These are phyloP conservation scores for Globisporangium mamillatum DNA, from an alignment of 352 stramenopile genomes.

Conservation along the genomic window DNA sequence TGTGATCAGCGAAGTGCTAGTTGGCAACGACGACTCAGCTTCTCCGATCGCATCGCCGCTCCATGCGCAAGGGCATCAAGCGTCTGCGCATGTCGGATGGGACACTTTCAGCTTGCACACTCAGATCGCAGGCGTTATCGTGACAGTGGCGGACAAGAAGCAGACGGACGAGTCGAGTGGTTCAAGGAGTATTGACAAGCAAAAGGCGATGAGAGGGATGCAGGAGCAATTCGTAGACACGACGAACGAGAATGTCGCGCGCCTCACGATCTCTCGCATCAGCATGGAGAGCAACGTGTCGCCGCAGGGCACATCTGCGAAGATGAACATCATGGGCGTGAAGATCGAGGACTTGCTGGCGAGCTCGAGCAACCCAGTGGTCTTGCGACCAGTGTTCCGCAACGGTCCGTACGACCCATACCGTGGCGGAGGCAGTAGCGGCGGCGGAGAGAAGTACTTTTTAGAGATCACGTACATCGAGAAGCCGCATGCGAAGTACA, in stretches of 20 bases:
- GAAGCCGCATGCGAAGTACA: constrained; percentile 68
- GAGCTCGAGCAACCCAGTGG: constrained; percentile 59
- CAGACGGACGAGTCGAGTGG: constrained; percentile 20
- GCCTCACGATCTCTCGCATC: constrained; percentile 67
- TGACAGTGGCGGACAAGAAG: constrained; percentile 72
- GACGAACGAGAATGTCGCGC: constrained; percentile 48
- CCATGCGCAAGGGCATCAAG: neutral
- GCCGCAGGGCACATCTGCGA: constrained; percentile 39
- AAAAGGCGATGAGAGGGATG: neutral
- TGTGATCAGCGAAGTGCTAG: constrained; percentile 46
- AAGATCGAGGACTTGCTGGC: constrained; percentile 69
- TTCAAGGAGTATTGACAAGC: constrained; percentile 12
- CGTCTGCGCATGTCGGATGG: constrained; percentile 26
- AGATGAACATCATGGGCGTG: constrained; percentile 73
- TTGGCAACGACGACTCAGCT: constrained; percentile 8
- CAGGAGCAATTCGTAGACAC: neutral
- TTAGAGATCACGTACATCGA: constrained; percentile 67
- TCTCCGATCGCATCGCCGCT: constrained; percentile 11
- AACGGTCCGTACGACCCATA: constrained; percentile 19
- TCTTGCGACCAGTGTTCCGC: constrained; percentile 50
- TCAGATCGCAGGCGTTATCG: constrained; percentile 62
- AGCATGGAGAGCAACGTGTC: constrained; percentile 49
- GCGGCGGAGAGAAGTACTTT: constrained; percentile 47
- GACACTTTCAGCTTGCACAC: constrained; percentile 63
- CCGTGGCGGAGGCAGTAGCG: neutral